Evolutionary conservation across 768 basidiomycete species (phyloP), one percentile per base, ranked within the genome.

Genomic region (Mycena epipterygia): DNA sequence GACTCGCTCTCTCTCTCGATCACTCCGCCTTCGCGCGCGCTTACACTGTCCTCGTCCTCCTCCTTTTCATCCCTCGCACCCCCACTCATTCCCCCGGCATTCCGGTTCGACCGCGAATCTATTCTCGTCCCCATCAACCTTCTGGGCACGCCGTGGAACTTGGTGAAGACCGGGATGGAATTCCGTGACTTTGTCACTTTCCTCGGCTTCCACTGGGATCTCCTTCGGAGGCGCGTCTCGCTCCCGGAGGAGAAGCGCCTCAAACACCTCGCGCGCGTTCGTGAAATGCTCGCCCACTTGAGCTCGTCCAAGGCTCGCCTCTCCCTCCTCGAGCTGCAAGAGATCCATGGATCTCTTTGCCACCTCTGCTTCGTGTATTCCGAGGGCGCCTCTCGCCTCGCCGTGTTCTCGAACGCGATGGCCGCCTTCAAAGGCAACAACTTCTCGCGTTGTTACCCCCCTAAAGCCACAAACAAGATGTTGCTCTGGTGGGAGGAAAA

Each of bases 171-270:
- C 46, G 73, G 71, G 3, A 30, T 64, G 5, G 69, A 71, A 2
- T 82, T 80, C 57, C n/a, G 9, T 0, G 23, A 57, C 52, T 21
- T 13, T 0, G 64, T 75, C 23, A 44, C 42, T 0, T 83, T 79
- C 60, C 55, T 80, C 16, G 80, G 81, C 7, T 79, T 82, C 61
- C 35, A 58, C 11, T 82, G 80, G 81, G 72, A 81, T 58, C 39
- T 82, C 12, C 37, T 46, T 6, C 33, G 35, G 6, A 70, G 71
- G 16, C 64, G 68, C 2, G 78, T 82, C 11, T 67, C 72, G 2
- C 70, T 83, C 0, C 78, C 79, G 1, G 67, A 78, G 25, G 23
- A 60, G 21, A 82, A 82, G 68, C 73, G 73, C 0, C 11, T 65
- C 11, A 81, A 80, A 42, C 75, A 75, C 53, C 62, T 76, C 2